Evolutionary conservation across 1,284 basidiomycete genomes (phyloP).

Genomic region (Ustilago trichophora): DNA sequence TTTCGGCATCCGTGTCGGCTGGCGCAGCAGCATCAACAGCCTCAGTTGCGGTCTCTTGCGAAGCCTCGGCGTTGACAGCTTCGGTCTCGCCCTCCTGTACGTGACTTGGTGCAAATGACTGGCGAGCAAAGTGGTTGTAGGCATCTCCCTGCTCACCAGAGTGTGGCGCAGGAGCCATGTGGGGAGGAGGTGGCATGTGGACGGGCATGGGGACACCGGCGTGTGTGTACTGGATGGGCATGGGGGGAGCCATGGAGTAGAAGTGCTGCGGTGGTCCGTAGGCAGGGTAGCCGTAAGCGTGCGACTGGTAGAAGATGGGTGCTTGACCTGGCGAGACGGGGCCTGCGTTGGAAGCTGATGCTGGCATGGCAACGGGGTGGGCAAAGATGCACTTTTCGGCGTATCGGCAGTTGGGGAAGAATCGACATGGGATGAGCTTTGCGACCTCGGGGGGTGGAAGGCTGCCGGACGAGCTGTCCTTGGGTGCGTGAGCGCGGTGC

Average conservation of each 20-base stretch:
- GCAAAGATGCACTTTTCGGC: constrained; percentile 83
- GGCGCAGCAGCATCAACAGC: constrained; percentile 2
- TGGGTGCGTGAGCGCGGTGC: constrained; percentile 49
- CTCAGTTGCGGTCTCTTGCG: constrained; percentile 7
- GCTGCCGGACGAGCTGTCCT: constrained; percentile 68
- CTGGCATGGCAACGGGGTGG: constrained; percentile 68
- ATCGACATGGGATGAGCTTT: constrained; percentile 89
- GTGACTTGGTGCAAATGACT: constrained; percentile 11
- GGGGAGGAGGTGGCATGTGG: constrained; percentile 48
- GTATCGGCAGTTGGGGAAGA: constrained; percentile 87
- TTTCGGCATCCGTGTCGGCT: constrained; percentile 9
- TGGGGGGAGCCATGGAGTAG: constrained; percentile 54
- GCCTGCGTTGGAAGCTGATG: constrained; percentile 19
- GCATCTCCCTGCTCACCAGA: constrained; percentile 34
- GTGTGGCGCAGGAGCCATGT: constrained; percentile 32
- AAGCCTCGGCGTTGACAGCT: constrained; percentile 1
- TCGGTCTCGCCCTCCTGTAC: constrained; percentile 15
- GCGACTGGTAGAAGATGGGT: constrained; percentile 53
- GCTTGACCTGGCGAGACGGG: constrained; percentile 46
- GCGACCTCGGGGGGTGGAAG: constrained; percentile 92
- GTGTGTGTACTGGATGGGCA: constrained; percentile 50
- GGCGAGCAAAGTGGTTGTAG: constrained; percentile 33
- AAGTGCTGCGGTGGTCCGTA: constrained; percentile 58
- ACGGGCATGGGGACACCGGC: constrained; percentile 52
- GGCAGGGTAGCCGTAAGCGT: constrained; percentile 49